A percentile compares a stretch with the other conserved stretches of the same genome.
Evolutionary conservation across 139 green algal species (phyloP).

Genomic region (Nannochloris sp.): DNA sequence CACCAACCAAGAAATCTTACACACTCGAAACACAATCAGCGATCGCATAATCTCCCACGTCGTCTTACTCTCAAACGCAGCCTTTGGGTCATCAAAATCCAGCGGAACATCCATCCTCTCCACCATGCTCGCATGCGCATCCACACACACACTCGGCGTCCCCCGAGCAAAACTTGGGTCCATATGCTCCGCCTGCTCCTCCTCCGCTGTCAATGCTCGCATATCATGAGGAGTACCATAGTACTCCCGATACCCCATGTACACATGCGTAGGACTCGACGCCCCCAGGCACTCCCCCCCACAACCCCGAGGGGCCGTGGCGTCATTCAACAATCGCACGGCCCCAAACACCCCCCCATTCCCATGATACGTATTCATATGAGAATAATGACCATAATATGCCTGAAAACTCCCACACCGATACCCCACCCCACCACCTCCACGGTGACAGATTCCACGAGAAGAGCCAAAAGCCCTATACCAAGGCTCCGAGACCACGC

Average conservation of each 20-base stretch:
- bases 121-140: background rate
- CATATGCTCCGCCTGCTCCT: background rate
- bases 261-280: no score
- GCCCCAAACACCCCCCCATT: no score
- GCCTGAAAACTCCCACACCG: no score
- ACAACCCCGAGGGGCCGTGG: no score
- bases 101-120: background rate
- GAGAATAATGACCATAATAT: no score
- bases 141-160: background rate
- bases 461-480: no score
- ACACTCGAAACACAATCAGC: conserved; percentile 33
- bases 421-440: no score
- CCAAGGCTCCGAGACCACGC: no score
- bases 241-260: background rate
- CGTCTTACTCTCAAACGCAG: conserved; percentile 23
- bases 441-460: no score
- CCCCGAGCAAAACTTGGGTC: background rate
- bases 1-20: conserved; percentile 34
- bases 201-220: background rate
- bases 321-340: no score
- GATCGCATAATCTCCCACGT: conserved; percentile 32
- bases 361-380: no score
- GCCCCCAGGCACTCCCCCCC: background rate
- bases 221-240: conserved; percentile 1
- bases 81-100: background rate